A percentile compares a stretch with the other conserved stretches of the same genome.
phyloP scores from a whole-genome alignment of 768 basidiomycete genomes.

The Paxillus rubicundulus region DNA sequence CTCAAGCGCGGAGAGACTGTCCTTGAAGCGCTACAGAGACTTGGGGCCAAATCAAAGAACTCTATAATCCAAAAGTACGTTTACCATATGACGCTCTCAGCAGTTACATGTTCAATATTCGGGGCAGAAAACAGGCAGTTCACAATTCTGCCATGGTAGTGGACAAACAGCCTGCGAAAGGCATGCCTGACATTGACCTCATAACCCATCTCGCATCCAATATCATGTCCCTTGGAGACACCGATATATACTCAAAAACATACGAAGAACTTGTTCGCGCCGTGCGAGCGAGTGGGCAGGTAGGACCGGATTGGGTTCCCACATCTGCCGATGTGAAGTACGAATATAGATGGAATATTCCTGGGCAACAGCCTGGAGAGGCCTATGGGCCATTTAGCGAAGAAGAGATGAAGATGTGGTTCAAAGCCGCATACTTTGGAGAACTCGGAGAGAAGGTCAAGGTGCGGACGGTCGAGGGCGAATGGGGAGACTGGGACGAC shows the following conservation, averaged over 20 bases:
- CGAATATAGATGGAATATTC: constrained; percentile 78
- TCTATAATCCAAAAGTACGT: constrained; percentile 25
- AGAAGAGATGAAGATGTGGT: constrained; percentile 80
- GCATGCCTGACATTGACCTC: constrained; percentile 61
- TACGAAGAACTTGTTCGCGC: constrained; percentile 82
- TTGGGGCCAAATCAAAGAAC: constrained; percentile 64
- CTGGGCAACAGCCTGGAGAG: constrained; percentile 47
- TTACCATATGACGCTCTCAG: not conserved
- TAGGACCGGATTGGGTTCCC: constrained; percentile 68
- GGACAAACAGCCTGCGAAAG: constrained; percentile 41
- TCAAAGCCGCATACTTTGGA: constrained; percentile 80
- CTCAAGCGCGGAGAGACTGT: constrained; percentile 91
- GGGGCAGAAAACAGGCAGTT: constrained; percentile 28
- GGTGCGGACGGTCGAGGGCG: constrained; percentile 60
- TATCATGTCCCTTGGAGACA: constrained; percentile 82
- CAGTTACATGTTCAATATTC: constrained; percentile 1
- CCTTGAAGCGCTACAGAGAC: constrained; percentile 80
- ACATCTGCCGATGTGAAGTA: constrained; percentile 74
- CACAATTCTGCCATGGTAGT: constrained; percentile 44
- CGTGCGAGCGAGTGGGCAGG: constrained; percentile 68
- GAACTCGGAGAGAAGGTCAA: constrained; percentile 72
- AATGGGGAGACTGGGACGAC: constrained; percentile 77
- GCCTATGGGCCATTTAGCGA: constrained; percentile 80
- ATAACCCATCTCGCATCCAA: constrained; percentile 87
- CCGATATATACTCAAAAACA: constrained; percentile 81